These are phyloP conservation scores for Aspergillus mulundensis DNA, from an alignment of 495 filamentous ascomycete genomes.

Conservation along the genomic window DNA sequence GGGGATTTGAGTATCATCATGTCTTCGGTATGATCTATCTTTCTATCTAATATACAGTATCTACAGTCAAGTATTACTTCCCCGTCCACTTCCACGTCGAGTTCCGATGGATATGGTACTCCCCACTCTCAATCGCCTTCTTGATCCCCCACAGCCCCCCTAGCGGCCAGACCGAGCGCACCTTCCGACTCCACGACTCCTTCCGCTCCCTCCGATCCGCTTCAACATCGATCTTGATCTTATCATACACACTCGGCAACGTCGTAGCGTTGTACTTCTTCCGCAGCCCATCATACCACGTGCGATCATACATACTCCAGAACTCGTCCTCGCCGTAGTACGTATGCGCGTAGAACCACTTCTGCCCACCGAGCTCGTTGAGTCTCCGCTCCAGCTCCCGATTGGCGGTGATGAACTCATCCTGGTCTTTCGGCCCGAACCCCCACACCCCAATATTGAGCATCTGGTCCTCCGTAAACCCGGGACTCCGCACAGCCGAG, in stretches of 20 bases:
- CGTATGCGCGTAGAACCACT: conserved; percentile 56
- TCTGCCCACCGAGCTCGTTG: conserved; percentile 59
- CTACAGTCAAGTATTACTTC: conserved; percentile 7
- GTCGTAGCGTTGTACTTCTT: conserved; percentile 45
- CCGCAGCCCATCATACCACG: conserved; percentile 45
- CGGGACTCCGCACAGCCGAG: conserved; percentile 1
- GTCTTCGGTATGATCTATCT: background rate
- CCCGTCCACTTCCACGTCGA: conserved; percentile 48
- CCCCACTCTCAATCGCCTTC: conserved; percentile 51
- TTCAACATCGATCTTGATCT: conserved; percentile 37
- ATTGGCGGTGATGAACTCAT: conserved; percentile 53
- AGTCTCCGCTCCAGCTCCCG: conserved; percentile 61
- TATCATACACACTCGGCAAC: conserved; percentile 51
- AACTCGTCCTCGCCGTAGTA: conserved; percentile 54
- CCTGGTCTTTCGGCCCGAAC: conserved; percentile 21
- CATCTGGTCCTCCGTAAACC: conserved; percentile 23
- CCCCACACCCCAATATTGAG: conserved; percentile 57
- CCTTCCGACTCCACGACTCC: conserved; percentile 16
- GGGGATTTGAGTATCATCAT: too few relatives aligned
- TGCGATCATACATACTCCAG: conserved; percentile 48
- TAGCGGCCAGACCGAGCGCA: conserved; percentile 37
- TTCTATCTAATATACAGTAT: conserved; percentile 1
- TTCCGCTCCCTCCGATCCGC: conserved; percentile 13
- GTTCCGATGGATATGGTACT: conserved; percentile 50
- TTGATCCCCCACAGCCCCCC: conserved; percentile 53